Evolutionary conservation across 2,329 filamentous ascomycete genomes (phyloP).

Genomic region (Alternaria ventricosa): DNA sequence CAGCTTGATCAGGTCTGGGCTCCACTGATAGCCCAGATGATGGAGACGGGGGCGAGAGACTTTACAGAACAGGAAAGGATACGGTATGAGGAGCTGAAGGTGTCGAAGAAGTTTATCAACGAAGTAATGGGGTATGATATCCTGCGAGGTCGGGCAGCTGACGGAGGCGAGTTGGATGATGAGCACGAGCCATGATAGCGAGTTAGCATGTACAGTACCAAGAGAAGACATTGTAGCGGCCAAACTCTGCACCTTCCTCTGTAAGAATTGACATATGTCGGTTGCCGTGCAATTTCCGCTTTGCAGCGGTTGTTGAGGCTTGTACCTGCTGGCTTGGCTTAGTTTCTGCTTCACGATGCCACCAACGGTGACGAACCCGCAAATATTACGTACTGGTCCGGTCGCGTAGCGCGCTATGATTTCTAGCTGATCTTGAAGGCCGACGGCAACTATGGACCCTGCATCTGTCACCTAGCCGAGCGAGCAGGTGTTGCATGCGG

Average conservation of each 20-base stretch:
- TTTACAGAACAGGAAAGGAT: constrained; percentile 40
- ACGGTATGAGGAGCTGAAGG: constrained; percentile 36
- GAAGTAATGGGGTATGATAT: constrained; percentile 48
- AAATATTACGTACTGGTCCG: constrained; percentile 30
- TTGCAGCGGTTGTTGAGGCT: constrained; percentile 20
- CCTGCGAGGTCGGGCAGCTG: constrained; percentile 34
- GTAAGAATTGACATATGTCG: constrained; percentile 10
- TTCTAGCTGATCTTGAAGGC: constrained; percentile 10
- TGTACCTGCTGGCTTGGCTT: constrained; percentile 15
- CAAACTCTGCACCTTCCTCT: constrained; percentile 4
- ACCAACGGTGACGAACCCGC: constrained; percentile 14
- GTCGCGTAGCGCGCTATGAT: constrained; percentile 21
- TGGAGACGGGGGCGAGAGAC: constrained; percentile 36
- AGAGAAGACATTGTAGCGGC: constrained; percentile 1
- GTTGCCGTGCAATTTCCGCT: constrained; percentile 19
- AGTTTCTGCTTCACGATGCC: constrained; percentile 20
- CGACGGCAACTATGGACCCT: constrained; percentile 24
- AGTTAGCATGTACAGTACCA: neutral
- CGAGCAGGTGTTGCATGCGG: constrained; percentile 8
- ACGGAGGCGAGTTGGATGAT: constrained; percentile 35
- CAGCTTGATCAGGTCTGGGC: constrained; percentile 47
- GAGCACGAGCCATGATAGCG: constrained; percentile 20
- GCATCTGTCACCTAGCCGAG: neutral
- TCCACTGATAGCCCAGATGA: constrained; percentile 40
- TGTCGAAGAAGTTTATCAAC: constrained; percentile 43